A percentile compares a stretch with the other conserved stretches of the same genome.
Evolutionary conservation across 345 rosid species (phyloP).

Genomic region (Camelina sativa): DNA sequence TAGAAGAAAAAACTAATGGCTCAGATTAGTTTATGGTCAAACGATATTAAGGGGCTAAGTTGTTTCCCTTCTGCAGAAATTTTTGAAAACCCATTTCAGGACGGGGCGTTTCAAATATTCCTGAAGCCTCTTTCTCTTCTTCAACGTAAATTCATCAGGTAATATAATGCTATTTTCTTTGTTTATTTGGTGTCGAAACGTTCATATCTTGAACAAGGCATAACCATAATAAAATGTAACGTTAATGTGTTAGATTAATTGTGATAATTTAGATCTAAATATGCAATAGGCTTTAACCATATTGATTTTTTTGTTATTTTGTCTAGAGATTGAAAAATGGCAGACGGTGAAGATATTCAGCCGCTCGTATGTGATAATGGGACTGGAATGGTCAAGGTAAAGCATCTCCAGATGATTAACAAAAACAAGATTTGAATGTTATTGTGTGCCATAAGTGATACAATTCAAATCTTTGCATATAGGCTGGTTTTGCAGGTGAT

Average conservation of each 20-base stretch:
- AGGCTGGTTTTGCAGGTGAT: conserved; percentile 79
- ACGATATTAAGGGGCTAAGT: conserved; percentile 36
- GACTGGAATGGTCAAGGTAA: conserved; percentile 73
- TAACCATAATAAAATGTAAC: not conserved
- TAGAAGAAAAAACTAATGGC: conserved; percentile 36
- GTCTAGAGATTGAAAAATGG: conserved; percentile 49
- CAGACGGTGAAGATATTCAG: conserved; percentile 67
- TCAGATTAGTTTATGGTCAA: conserved; percentile 12
- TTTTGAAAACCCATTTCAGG: conserved; percentile 25
- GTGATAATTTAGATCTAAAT: not conserved
- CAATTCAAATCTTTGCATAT: not conserved
- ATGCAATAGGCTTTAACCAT: not conserved
- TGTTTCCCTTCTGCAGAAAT: conserved; percentile 24
- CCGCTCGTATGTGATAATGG: conserved; percentile 74
- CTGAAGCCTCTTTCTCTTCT: conserved; percentile 22
- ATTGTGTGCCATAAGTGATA: conserved; percentile 9
- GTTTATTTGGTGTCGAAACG: not conserved
- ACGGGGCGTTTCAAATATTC: conserved; percentile 2
- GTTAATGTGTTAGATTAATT: not conserved
- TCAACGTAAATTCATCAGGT: conserved; percentile 33
- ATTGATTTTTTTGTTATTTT: not conserved
- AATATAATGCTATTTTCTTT: conserved; percentile 3
- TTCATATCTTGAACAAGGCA: not conserved
- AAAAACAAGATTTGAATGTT: not conserved
- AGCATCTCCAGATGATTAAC: not conserved